Evolutionary conservation across 1,284 basidiomycete genomes (phyloP), one percentile per base, ranked within the genome.

Genomic region (Thecaphora frezii): DNA sequence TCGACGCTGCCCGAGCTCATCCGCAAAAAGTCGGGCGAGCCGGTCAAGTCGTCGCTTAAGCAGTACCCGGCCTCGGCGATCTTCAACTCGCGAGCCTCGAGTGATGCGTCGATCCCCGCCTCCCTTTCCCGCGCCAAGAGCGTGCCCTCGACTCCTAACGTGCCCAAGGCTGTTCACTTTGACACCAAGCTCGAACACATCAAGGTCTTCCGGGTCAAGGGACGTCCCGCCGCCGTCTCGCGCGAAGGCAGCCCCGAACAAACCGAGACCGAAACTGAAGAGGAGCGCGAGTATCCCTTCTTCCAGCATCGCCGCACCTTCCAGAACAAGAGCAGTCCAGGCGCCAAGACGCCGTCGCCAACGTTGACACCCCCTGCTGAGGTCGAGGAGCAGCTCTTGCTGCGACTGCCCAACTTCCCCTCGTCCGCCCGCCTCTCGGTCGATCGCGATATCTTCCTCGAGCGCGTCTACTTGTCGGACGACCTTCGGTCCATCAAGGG

Each of bases 1-100:
- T 58, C 51, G 36, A 56, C 57, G 14, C 46, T 61, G 5, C 57
- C 62, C 26, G 67, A 73, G 2, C 76, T 88, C 53, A 81, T 90
- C 33, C 86, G 91, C 54, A 96, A 94, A 80, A 96, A 96, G 81
- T 91, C 90, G 23, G 91, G 93, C 30, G 89, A 96, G 81, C 86
- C 90, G 1, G 86, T 97, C 76, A 93, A 93, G 79, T 88, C 91
- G 2, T 93, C 92, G 2, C 84, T 97, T 69, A 96, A 96, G 81
- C 83, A 85, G 18, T 84, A 83, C 57, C 84, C 33, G 43, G 51
- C 58, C 24, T 82, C 67, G 85, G 37, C 76, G 30, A 67, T 70
- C 57, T 49, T 73, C n/a, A 48, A 48, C 19, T 56, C 60, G 75
- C 37, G 66, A 48, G 58, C 59, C 38, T 83, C 68, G 84, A 86